Conservation (phyloP, 1,139 yeast species). For the Saccharomyces hybrid region DNA sequence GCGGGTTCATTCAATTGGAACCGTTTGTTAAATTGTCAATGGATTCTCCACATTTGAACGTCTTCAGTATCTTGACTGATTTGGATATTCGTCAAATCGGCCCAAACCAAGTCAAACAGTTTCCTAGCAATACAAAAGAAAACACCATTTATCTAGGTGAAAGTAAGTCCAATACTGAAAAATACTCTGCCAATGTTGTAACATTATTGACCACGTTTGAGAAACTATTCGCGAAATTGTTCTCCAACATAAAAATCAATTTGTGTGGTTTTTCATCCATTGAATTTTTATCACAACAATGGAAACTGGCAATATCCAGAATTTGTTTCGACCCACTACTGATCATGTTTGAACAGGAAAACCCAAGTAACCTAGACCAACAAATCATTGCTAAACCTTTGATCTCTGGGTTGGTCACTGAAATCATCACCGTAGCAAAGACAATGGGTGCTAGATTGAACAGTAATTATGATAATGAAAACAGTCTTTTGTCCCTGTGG, state of each 20-base stretch:
- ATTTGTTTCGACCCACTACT: slow-evolving; percentile 72
- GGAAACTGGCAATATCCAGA: slow-evolving; percentile 77
- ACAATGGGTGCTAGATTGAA: slow-evolving; percentile 59
- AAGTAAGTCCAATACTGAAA: slow-evolving; percentile 11
- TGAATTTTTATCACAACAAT: slow-evolving; percentile 66
- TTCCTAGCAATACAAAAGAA: slow-evolving; percentile 16
- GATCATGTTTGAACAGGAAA: slow-evolving; percentile 61
- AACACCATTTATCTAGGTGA: slow-evolving; percentile 25
- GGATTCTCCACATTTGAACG: slow-evolving; percentile 32
- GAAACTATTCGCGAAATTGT: slow-evolving; percentile 25
- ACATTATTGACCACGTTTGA: slow-evolving; percentile 26
- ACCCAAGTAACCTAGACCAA: slow-evolving; percentile 47
- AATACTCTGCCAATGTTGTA: slow-evolving; percentile 20
- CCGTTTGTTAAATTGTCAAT: slow-evolving; percentile 47
- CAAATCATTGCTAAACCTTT: slow-evolving; percentile 81
- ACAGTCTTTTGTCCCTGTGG: slow-evolving; percentile 50
- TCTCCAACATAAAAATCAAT: slow-evolving; percentile 34
- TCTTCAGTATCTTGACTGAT: slow-evolving; percentile 59
- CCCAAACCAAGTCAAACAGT: slow-evolving; percentile 29
- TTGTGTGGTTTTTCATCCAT: slow-evolving; percentile 36
- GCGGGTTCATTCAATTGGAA: slow-evolving; percentile 65
- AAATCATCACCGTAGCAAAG: slow-evolving; percentile 63
- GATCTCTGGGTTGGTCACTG: slow-evolving; percentile 69
- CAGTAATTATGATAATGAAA: slow-evolving; percentile 39
- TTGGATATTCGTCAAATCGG: slow-evolving; percentile 47